phyloP scores from a whole-genome alignment of 2,329 filamentous ascomycete species.

The Diplodia scrobiculata region DNA sequence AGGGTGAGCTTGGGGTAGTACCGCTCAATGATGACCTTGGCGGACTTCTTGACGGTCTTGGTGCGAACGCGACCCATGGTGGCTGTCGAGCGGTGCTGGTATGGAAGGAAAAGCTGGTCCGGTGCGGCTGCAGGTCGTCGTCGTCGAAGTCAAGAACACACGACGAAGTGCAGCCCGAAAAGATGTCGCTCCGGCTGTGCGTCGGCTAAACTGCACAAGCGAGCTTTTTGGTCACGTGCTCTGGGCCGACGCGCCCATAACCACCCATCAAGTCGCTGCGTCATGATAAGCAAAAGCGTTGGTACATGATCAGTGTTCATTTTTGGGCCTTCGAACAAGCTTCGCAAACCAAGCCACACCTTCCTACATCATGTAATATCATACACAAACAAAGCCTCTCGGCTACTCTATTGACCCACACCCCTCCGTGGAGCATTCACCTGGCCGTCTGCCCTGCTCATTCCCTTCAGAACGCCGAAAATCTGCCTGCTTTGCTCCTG shows the following conservation, averaged over 20 bases:
- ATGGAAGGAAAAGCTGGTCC: conserved; percentile 12
- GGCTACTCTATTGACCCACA: conserved; percentile 3
- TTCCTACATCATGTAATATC: neutral
- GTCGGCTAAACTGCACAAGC: conserved; percentile 25
- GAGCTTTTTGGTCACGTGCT: conserved; percentile 14
- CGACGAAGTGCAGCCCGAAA: conserved; percentile 4
- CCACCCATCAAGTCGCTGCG: neutral
- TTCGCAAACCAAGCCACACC: neutral
- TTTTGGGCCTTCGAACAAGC: neutral
- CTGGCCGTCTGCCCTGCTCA: neutral
- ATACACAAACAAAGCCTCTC: neutral
- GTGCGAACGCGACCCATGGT: conserved; percentile 61
- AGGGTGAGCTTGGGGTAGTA: conserved; percentile 88
- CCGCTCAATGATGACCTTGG: conserved; percentile 98
- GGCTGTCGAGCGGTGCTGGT: conserved; percentile 36
- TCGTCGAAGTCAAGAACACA: conserved; percentile 17
- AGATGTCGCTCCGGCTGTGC: conserved; percentile 21
- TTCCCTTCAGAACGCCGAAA: neutral
- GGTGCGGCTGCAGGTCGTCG: conserved; percentile 28
- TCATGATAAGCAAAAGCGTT: neutral
- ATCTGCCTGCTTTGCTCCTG: neutral
- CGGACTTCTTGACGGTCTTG: conserved; percentile 77
- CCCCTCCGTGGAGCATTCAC: conserved; percentile 2
- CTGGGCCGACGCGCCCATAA: neutral
- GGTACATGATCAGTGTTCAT: neutral